Percentiles rank a stretch among this genome's conserved stretches.
These are phyloP conservation scores for Incumbomyces delicatus DNA, from an alignment of 2,329 filamentous ascomycete species.

Conservation along the genomic window DNA sequence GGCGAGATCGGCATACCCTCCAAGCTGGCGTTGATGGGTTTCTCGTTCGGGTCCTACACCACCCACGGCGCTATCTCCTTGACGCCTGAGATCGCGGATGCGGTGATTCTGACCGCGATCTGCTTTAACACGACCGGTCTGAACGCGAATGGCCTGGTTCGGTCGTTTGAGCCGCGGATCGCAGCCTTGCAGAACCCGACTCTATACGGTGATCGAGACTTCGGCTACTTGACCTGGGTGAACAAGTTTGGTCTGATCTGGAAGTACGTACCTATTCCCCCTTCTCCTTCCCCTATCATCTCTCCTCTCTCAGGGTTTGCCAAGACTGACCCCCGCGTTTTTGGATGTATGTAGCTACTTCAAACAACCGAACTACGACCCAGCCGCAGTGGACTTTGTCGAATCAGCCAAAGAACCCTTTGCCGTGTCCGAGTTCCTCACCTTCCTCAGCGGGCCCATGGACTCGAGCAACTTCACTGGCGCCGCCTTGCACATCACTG, in stretches of 20 bases:
- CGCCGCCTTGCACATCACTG: constrained; percentile 10
- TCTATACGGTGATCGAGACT: constrained; percentile 14
- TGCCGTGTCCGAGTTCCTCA: constrained; percentile 18
- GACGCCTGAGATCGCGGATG: constrained; percentile 12
- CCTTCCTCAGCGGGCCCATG: constrained; percentile 12
- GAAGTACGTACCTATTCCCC: constrained; percentile 11
- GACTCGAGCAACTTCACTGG: constrained; percentile 15
- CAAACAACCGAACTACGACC: constrained; percentile 17
- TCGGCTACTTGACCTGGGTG: constrained; percentile 23
- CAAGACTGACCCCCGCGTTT: too few species aligned
- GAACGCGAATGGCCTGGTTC: constrained; percentile 12
- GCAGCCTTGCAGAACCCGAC: constrained; percentile 8
- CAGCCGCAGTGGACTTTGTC: constrained; percentile 18
- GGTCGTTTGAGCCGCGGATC: constrained; percentile 11
- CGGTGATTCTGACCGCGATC: constrained; percentile 20
- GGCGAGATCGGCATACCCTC: constrained; percentile 12
- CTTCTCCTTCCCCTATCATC: constrained; percentile 16
- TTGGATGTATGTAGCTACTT: too few species aligned
- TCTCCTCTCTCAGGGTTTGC: too few species aligned
- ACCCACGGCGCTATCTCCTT: constrained; percentile 18
- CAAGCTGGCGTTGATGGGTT: constrained; percentile 21
- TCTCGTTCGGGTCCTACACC: constrained; percentile 23
- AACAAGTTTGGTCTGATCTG: constrained; percentile 21
- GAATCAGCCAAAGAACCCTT: constrained; percentile 17
- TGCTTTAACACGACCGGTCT: constrained; percentile 14